These are phyloP conservation scores for Pythium myriotylum DNA, from an alignment of 352 stramenopile genomes.

Conservation along the genomic window DNA sequence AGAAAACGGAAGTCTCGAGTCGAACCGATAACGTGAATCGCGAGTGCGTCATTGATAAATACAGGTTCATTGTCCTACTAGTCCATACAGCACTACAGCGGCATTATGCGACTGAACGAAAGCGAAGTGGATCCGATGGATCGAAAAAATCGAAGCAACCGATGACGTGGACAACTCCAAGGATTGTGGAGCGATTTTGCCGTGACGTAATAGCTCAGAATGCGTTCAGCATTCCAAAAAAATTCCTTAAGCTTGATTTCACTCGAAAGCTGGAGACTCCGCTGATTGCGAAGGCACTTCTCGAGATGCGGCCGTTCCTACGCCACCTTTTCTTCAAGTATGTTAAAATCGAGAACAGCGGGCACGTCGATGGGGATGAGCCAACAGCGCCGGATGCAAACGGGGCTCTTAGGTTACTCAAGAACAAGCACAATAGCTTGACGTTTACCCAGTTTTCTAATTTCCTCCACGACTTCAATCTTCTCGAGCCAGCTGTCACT, in stretches of 20 bases:
- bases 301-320: conserved; percentile 63
- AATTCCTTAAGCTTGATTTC: conserved; percentile 38
- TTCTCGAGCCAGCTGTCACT: conserved; percentile 3
- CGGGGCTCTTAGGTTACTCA: not conserved
- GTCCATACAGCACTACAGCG: conserved; percentile 1
- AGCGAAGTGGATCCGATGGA: not conserved
- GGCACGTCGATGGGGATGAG: not conserved
- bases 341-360: conserved; percentile 35
- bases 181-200: conserved; percentile 48
- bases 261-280: conserved; percentile 44
- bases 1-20: no score
- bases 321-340: conserved; percentile 59
- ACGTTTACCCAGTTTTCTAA: conserved; percentile 8
- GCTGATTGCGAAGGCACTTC: conserved; percentile 41
- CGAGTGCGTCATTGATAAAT: not conserved
- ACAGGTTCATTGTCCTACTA: conserved; percentile 4
- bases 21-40: no score
- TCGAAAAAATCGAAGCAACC: conserved; percentile 8
- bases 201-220: conserved; percentile 36
- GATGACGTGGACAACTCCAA: not conserved
- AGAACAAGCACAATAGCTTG: conserved; percentile 25
- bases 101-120: not conserved
- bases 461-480: conserved; percentile 5
- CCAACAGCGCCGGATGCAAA: no score
- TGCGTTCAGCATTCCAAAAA: conserved; percentile 16